Evolutionary conservation across 208 protist species (phyloP).

Genomic region (Vickermania spadyakhi): DNA sequence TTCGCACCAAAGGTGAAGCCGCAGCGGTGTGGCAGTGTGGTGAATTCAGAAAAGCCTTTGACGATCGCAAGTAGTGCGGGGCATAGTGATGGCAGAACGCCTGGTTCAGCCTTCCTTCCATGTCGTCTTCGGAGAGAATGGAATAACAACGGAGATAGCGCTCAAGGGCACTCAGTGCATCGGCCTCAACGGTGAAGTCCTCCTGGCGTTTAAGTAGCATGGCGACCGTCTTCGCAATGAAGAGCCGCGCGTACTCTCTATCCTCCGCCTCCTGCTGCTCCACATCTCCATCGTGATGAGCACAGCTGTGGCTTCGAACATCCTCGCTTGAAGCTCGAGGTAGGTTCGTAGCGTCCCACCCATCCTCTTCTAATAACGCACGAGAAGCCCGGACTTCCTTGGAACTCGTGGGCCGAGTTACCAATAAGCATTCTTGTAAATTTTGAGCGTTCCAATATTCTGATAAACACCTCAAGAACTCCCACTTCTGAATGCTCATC

Average conservation of each 20-base stretch:
- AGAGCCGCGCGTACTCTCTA: constrained; percentile 8
- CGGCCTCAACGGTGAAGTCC: constrained; percentile 55
- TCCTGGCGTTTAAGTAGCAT: constrained; percentile 28
- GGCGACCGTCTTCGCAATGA: constrained; percentile 35
- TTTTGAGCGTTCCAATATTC: constrained; percentile 84
- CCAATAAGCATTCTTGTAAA: constrained; percentile 37
- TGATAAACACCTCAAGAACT: constrained; percentile 59
- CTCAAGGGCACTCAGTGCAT: constrained; percentile 61
- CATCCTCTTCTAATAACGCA: too few species aligned
- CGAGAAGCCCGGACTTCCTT: too few species aligned
- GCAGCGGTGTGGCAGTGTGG: too few species aligned
- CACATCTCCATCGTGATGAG: background rate
- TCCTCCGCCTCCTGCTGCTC: constrained; percentile 32
- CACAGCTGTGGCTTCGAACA: background rate
- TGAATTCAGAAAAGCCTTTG: too few species aligned
- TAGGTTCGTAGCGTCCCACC: too few species aligned
- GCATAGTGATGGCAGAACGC: too few species aligned
- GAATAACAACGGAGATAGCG: constrained; percentile 57
- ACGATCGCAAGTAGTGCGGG: too few species aligned
- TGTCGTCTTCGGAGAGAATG: constrained; percentile 8
- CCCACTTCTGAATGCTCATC: constrained; percentile 74
- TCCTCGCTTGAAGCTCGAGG: too few species aligned
- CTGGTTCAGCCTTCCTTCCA: background rate
- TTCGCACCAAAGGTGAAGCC: too few species aligned
- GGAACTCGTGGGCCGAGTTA: too few species aligned